These are phyloP conservation scores for Termitomyces sp. DNA, from an alignment of 768 basidiomycete genomes.

Conservation along the genomic window DNA sequence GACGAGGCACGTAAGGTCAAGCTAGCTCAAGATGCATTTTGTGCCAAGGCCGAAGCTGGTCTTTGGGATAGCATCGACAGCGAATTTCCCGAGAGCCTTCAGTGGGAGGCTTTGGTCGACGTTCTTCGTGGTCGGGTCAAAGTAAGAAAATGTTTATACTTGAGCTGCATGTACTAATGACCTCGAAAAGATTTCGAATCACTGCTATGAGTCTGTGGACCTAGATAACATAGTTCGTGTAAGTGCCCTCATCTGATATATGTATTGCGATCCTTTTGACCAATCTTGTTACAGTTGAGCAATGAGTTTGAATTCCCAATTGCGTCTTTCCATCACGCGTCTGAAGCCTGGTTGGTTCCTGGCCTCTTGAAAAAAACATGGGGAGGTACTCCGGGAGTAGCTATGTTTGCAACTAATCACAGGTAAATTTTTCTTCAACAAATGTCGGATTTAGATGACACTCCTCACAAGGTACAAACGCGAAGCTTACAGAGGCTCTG, in stretches of 20 bases:
- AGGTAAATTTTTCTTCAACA: constrained; percentile 27
- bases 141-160: constrained; percentile 26
- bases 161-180: neutral
- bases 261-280: neutral
- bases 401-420: constrained; percentile 77
- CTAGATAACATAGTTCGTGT: constrained; percentile 64
- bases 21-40: constrained; percentile 66
- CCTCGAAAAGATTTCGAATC: constrained; percentile 44
- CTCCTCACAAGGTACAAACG: constrained; percentile 33
- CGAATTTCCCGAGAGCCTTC: constrained; percentile 62
- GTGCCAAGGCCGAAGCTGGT: constrained; percentile 50
- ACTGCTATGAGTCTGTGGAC: constrained; percentile 73
- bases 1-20: constrained; percentile 65
- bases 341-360: constrained; percentile 88
- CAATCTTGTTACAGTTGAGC: constrained; percentile 45
- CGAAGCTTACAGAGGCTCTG: constrained; percentile 64
- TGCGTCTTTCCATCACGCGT: constrained; percentile 81
- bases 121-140: constrained; percentile 85
- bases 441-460: neutral
- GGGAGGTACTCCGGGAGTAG: constrained; percentile 61
- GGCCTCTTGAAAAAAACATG: constrained; percentile 71
- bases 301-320: constrained; percentile 88
- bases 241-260: constrained; percentile 16
- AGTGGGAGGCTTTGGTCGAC: constrained; percentile 78
- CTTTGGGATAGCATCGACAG: constrained; percentile 30